Base-by-base conservation (phyloP, 345 rosid genomes). In the Melastoma malabathricum region DNA sequence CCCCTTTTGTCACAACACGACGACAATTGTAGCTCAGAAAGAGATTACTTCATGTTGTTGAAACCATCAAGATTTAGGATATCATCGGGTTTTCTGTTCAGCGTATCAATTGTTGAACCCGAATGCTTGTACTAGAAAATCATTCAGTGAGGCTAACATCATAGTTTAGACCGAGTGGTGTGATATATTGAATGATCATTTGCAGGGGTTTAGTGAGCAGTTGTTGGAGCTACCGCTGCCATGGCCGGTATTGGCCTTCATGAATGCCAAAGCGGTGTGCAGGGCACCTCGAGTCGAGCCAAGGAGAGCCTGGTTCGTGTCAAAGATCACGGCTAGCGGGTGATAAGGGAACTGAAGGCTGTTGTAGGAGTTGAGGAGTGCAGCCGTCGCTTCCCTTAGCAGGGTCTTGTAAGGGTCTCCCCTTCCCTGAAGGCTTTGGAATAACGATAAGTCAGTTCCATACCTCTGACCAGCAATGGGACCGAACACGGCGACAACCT, bases 291-390 rank as follows among this genome's bases (percentile, higher is more conserved):
- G 69, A 6, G 56, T 41, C 4, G 94, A 86, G 17, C 82, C 79
- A 71, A 74, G 65, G 51, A 90, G 70, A n/a, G 94, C 98, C 66
- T 52, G 48, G 53, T 86, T 82, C 55, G 67, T 73, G 25, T 61
- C 59, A 0, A 75, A 69, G 59, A 80, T 55, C 18, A 83, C 88
- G 46, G 60, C 46, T 0, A 71, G 16, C 1, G 85, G 15, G 49
- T 63, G 65, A 50, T 75, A 82, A 47, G 84, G 73, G 71, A 80
- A 90, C 48, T 60, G 76, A 44, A 80, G 63, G 34, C 79, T 76
- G 62, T 80, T 78, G 47, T 86, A 80, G 47, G 98, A 82, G 68
- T 90, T 86, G 48, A 90, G 85, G 23, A 90, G 86, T 8, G 94
- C 82, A 1, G 96, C 72, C 55, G 85, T 86, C 22, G 62, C 86